phyloP scores from a whole-genome alignment of 306 rosid species.

The Bauhinia variegata region DNA sequence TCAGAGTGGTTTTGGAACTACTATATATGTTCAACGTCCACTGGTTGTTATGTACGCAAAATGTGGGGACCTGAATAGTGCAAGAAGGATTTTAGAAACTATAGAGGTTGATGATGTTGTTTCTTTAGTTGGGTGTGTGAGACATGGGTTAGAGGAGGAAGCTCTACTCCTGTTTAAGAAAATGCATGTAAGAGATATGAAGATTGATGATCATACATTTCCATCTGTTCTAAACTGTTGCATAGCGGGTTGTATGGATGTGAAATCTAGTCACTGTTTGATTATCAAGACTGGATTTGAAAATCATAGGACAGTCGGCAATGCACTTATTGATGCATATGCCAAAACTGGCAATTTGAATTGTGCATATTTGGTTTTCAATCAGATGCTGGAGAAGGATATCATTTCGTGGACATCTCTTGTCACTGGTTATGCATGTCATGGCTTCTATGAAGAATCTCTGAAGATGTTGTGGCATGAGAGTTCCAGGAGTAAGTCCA shows the following conservation, averaged over 20 bases:
- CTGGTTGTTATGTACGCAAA: slow-evolving; percentile 84
- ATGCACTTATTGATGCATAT: slow-evolving; percentile 89
- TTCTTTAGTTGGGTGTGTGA: slow-evolving; percentile 84
- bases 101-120: slow-evolving; percentile 75
- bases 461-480: slow-evolving; percentile 68
- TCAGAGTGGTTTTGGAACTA: slow-evolving; percentile 69
- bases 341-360: slow-evolving; percentile 63
- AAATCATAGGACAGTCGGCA: slow-evolving; percentile 63
- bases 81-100: slow-evolving; percentile 51
- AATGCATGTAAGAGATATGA: slow-evolving; percentile 71
- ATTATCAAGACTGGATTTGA: slow-evolving; percentile 76
- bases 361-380: slow-evolving; percentile 63
- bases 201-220: slow-evolving; percentile 75
- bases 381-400: slow-evolving; percentile 65
- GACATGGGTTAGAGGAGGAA: slow-evolving; percentile 63
- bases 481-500: slow-evolving; percentile 56
- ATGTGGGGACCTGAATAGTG: slow-evolving; percentile 67
- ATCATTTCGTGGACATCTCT: slow-evolving; percentile 94
- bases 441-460: slow-evolving; percentile 69
- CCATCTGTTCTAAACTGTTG: slow-evolving; percentile 81
- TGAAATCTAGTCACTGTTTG: slow-evolving; percentile 63
- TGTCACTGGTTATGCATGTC: slow-evolving; percentile 76
- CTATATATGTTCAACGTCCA: slow-evolving; percentile 78
- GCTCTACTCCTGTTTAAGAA: slow-evolving; percentile 65
- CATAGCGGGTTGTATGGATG: slow-evolving; percentile 41